Evolutionary conservation across 805 yeast species (phyloP), one percentile per base, ranked within the genome.

Genomic region (Lipomyces mesembrius): DNA sequence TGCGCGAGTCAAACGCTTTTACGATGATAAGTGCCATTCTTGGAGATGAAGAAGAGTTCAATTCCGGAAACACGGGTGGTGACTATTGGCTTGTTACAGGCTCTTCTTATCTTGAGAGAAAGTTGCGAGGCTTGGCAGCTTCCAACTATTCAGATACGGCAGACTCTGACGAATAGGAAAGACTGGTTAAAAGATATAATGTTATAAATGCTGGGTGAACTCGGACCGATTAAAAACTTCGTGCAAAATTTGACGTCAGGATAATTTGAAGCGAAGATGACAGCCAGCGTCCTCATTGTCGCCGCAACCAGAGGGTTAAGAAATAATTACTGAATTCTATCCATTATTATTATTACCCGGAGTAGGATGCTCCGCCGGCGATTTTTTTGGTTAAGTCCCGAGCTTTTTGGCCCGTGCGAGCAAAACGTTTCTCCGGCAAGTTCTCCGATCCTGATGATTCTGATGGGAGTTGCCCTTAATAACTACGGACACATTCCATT

Each of bases 51-150:
- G 54, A 51, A 27, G 54, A 51, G 29, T 51, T 51, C 32, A 20
- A 51, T 27, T 22, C 27, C 32, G 54, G 54, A 27, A 51, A 51
- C 32, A 27, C 32, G 2, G 54, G 32, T 11, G 54, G 54, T 51
- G 54, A 51, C 54, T 22, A 51, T 51, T 51, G 32, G 54, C 27
- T 12, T 20, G 29, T 22, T 51, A 27, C 32, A 27, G 32, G 54
- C 20, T 32, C 32, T 22, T 51, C 54, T 22, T 51, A 27, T 22
- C 54, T 51, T 51, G 54, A 51, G 32, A 51, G 54, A 51, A 27
- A 51, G 54, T 51, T 51, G 54, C 27, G 54, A 51, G 54, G 29
- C 32, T 51, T 51, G 54, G 46, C 46, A 39, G 46, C 46, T 8
- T 14, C 46, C n/a, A 39, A 39, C 6, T 39, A 39, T 39, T 11